These are phyloP conservation scores for Rhizophagus clarus DNA, from an alignment of 192 early-diverging fungal species.

Conservation along the genomic window DNA sequence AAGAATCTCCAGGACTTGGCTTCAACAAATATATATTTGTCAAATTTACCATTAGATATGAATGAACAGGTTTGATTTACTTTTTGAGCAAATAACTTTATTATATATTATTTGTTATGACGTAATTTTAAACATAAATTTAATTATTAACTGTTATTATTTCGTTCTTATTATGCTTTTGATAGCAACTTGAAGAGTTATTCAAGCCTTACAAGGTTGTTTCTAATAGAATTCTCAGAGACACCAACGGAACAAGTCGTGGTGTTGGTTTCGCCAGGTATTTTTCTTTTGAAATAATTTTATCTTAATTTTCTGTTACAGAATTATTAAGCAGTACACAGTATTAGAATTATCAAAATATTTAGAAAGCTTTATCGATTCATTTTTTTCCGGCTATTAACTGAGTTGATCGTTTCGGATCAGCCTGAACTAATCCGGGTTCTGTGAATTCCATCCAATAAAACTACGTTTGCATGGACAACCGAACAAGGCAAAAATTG, in stretches of 20 bases:
- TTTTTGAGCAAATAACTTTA: neutral
- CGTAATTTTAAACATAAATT: neutral
- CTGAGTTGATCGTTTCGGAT: neutral
- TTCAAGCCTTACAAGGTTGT: slow-evolving; percentile 67
- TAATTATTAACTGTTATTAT: neutral
- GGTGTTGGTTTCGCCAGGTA: slow-evolving; percentile 82
- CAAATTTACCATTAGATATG: slow-evolving; percentile 76
- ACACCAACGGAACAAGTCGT: slow-evolving; percentile 64
- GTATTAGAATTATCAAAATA: neutral
- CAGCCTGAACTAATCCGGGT: neutral
- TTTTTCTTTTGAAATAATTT: neutral
- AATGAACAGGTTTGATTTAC: slow-evolving; percentile 62
- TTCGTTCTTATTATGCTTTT: neutral
- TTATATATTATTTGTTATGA: neutral
- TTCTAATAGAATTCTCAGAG: slow-evolving; percentile 75
- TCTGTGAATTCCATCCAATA: neutral
- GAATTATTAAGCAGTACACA: neutral
- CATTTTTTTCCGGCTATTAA: neutral
- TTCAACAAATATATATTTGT: slow-evolving; percentile 84
- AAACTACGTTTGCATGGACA: too few species aligned
- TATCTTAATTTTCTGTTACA: neutral
- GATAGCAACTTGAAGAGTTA: slow-evolving; percentile 59
- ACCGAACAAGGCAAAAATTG: too few species aligned
- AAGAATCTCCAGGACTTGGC: slow-evolving; percentile 72
- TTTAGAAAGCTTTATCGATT: neutral